Percentiles rank a stretch among this genome's conserved stretches.
Conservation (phyloP, 192 early-diverging fungal species). For the Spizellomyces sp. region DNA sequence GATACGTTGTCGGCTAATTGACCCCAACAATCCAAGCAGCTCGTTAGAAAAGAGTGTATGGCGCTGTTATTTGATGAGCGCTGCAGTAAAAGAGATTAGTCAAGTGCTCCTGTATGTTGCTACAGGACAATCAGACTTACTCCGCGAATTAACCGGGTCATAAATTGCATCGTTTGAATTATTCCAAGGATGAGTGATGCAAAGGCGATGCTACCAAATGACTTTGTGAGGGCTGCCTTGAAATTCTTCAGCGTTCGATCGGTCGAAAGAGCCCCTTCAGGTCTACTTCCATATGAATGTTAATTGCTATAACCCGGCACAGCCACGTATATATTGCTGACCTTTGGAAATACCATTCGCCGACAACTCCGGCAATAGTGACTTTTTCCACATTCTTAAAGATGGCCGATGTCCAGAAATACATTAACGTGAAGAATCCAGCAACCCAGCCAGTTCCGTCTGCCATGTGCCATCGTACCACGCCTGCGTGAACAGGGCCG, state of each 20-base stretch:
- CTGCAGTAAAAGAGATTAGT: conserved; percentile 21
- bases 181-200: conserved; percentile 63
- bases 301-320: neutral
- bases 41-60: conserved; percentile 13
- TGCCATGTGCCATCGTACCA: conserved; percentile 53
- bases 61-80: conserved; percentile 18
- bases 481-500: neutral
- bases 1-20: conserved; percentile 37
- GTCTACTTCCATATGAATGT: neutral
- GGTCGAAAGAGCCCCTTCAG: conserved; percentile 33
- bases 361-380: conserved; percentile 68
- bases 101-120: neutral
- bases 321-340: conserved; percentile 16
- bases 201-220: conserved; percentile 68
- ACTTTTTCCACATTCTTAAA: conserved; percentile 74
- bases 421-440: conserved; percentile 65
- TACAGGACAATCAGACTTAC: conserved; percentile 2
- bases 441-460: conserved; percentile 54
- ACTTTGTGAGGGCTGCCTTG: conserved; percentile 51
- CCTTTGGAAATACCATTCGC: conserved; percentile 81
- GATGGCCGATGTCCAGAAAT: conserved; percentile 75
- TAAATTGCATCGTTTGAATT: conserved; percentile 55
- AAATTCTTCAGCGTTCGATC: conserved; percentile 42
- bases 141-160: conserved; percentile 54
- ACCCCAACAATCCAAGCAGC: conserved; percentile 23